These are phyloP conservation scores for Phenoliferia sp. DNA, from an alignment of 1,284 basidiomycete genomes.

Conservation along the genomic window DNA sequence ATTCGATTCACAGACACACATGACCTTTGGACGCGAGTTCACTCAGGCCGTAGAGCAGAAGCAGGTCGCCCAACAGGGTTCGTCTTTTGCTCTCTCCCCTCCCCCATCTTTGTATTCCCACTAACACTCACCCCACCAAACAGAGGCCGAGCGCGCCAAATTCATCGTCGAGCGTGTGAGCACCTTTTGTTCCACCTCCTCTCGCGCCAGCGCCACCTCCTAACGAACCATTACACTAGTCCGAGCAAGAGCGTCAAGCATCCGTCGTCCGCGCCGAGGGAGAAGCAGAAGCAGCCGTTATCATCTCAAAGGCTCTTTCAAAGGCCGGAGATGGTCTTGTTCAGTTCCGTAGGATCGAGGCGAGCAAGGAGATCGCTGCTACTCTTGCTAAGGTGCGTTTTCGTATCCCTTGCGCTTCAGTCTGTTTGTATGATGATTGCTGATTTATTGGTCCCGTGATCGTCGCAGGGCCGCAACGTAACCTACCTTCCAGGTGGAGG, in stretches of 20 bases:
- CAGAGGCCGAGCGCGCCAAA: constrained; percentile 95
- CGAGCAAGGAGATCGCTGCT: constrained; percentile 84
- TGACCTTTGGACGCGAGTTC: constrained; percentile 55
- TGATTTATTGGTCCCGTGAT: not conserved
- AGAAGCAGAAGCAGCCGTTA: constrained; percentile 91
- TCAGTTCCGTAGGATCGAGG: constrained; percentile 93
- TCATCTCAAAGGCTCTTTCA: constrained; percentile 87
- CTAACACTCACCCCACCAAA: not conserved
- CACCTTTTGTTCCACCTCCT: constrained; percentile 28
- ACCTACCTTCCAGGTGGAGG: constrained; percentile 45
- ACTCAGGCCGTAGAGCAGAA: constrained; percentile 91
- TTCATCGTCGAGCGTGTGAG: constrained; percentile 99
- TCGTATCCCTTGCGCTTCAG: not conserved
- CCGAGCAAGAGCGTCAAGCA: constrained; percentile 98
- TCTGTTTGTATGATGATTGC: not conserved
- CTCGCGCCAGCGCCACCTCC: not conserved
- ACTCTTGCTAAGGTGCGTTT: constrained; percentile 41
- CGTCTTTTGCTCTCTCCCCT: constrained; percentile 18
- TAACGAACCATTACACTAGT: constrained; percentile 48
- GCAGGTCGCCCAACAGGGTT: constrained; percentile 91
- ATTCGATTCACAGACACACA: constrained; percentile 45
- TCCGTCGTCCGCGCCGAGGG: constrained; percentile 97
- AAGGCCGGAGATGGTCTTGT: constrained; percentile 95
- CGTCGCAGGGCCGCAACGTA: constrained; percentile 42
- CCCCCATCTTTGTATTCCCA: constrained; percentile 32